Base-by-base conservation (phyloP, 2,329 filamentous ascomycete genomes). In the Escovopsis weberi region DNA sequence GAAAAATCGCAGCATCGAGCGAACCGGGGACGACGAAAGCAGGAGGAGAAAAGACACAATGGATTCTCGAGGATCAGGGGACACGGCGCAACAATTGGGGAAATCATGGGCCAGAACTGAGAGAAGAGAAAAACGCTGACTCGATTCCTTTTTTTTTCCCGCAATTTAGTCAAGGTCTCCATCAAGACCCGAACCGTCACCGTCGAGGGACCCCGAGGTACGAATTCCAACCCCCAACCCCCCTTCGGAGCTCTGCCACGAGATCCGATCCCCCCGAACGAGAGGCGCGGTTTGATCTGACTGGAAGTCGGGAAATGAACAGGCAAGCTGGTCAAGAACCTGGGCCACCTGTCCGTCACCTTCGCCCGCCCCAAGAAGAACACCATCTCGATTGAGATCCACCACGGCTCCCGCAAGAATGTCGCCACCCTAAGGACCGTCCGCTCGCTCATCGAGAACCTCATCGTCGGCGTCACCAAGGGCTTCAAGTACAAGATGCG, bases 401-500 rank as follows among this genome's bases (percentile, higher is more conserved):
- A 98, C 82, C 91, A 98, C 72, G 91, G 91, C 67, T 78, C 77
- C 64, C 86, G 91, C 74, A 98, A 98, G 82, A 89, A 86, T 68
- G 84, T 98, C 65, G 91, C 91, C 63, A 85, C 89, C 58, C 87
- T 98, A 70, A 87, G 91, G 62, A 98, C 91, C 62, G 91, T 98
- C 74, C 86, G 87, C 65, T 89, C 89, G 55, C 70, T 96, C 71
- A 94, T 98, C 78, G 85, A 93, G 80, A 98, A 98, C 83, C 68
- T 98, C 73, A 85, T 98, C 70, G 81, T 88, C 61, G 91, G 91
- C 69, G 91, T 98, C 56, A 98, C 91, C 68, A 94, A 89, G 78
- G 91, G 91, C 58, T 98, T 83, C 85, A 93, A 93, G 77, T 98
- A 98, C 84, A 98, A 98, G 85, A 96, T 98, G 89, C 86, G 93